A percentile compares a stretch with the other conserved stretches of the same genome.
Evolutionary conservation across 345 rosid genomes (phyloP).

Genomic region (Aquilaria sinensis): DNA sequence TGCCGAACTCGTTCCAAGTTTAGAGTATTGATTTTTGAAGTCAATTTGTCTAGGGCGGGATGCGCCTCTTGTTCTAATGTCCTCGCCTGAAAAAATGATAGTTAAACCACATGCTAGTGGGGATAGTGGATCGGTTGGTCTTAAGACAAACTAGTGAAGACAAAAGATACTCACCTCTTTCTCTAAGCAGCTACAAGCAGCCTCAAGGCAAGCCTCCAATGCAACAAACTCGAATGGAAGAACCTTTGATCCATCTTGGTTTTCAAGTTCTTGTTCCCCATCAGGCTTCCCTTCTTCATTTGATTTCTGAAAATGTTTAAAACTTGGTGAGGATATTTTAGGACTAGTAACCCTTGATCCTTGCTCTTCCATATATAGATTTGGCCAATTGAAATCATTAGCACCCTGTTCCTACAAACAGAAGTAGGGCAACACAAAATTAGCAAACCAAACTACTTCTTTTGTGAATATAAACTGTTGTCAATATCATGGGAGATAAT

Average conservation of each 20-base stretch:
- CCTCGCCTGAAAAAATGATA: conserved; percentile 33
- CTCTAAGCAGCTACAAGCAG: conserved; percentile 63
- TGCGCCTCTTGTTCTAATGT: conserved; percentile 63
- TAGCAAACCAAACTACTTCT: background rate
- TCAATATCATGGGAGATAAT: background rate
- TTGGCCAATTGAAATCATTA: conserved; percentile 36
- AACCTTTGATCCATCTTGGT: conserved; percentile 45
- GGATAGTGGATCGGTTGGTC: background rate
- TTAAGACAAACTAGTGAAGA: background rate
- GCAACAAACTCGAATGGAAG: conserved; percentile 73
- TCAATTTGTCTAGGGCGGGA: conserved; percentile 67
- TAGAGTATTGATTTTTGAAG: conserved; percentile 70
- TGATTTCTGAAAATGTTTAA: conserved; percentile 22
- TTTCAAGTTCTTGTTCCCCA: conserved; percentile 55
- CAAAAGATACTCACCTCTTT: conserved; percentile 34
- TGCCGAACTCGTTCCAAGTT: conserved; percentile 65
- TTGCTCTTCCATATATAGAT: conserved; percentile 34
- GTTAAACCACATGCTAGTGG: background rate
- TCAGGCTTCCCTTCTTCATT: conserved; percentile 38
- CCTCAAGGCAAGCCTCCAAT: conserved; percentile 67
- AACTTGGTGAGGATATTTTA: conserved; percentile 22
- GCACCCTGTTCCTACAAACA: conserved; percentile 44
- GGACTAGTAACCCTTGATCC: conserved; percentile 25
- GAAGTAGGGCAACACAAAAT: conserved; percentile 1
- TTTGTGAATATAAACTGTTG: background rate